Evolutionary conservation across 495 filamentous ascomycete genomes (phyloP), one percentile per base, ranked within the genome.

Genomic region (Pyronema omphalodes): DNA sequence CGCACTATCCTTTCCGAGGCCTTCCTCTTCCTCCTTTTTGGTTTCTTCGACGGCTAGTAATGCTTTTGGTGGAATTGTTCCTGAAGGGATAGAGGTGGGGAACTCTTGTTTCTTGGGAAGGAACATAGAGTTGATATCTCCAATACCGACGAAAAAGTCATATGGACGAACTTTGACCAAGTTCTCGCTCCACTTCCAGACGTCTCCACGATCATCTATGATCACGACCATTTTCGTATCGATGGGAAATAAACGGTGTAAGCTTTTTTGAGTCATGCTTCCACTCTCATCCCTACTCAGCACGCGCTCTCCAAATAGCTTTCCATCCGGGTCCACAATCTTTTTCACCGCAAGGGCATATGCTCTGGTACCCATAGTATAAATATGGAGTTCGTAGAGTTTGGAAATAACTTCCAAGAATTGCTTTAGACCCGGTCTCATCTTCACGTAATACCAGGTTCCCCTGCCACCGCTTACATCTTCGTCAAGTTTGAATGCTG

Each of bases 221-320:
- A 99, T 94, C 29, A 93, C 87, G 15, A 94, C 91, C 91, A 99
- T 99, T 69, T 93, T 89, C 8, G 88, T 95, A 69, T 94, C 91
- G 43, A 93, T 84, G 12, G 91, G 91, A 67, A 99, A 99, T 36
- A 99, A 67, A 12, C 93, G 78, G 63, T 93, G 82, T 6, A 99
- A 73, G 55, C 77, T 89, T 71, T 99, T 99, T 41, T 82, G 78
- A 1, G 78, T 84, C 68, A 95, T 76, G 63, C 83, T 94, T 39
- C 88, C 88, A 65, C 88, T 99, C 67, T 99, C 91, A 63, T 95
- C 88, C 52, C 91, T 81, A 63, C 88, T 94, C 58, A 99, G 82
- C 63, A 99, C 88, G 44, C 91, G 76, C 64, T 94, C 86, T 3
- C 84, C 89, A 63, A 99, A 99, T 11, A 94, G 76, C 64, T 82